phyloP scores from a whole-genome alignment of 495 filamentous ascomycete genomes.

The Xylaria palmicola region DNA sequence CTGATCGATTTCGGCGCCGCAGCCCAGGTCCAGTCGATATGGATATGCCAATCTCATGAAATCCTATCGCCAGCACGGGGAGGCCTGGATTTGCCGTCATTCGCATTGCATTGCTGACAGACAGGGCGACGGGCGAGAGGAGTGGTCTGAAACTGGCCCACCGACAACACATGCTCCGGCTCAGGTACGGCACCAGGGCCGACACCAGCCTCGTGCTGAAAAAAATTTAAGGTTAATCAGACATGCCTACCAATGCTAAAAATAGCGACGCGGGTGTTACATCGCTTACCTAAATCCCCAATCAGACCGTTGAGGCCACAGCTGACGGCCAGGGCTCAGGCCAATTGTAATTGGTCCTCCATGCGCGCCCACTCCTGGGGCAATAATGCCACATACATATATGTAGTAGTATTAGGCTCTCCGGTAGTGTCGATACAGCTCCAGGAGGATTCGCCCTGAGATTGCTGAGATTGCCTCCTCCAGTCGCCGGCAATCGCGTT shows the following conservation, averaged over 20 bases:
- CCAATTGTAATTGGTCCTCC: not conserved
- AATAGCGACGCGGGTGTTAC: slow-evolving; percentile 9
- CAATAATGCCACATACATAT: not conserved
- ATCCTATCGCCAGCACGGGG: not conserved
- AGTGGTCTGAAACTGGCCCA: slow-evolving; percentile 3
- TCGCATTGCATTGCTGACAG: slow-evolving; percentile 4
- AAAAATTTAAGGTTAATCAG: slow-evolving; percentile 11
- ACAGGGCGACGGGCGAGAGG: not conserved
- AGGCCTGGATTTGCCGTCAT: not conserved
- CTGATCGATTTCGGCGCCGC: too few species aligned
- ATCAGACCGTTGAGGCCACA: not conserved
- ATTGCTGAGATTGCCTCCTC: not conserved
- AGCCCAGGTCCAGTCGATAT: too few species aligned
- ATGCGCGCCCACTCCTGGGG: too few species aligned
- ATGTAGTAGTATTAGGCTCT: not conserved
- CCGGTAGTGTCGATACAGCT: not conserved
- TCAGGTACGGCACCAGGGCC: not conserved
- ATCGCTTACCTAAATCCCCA: slow-evolving; percentile 8
- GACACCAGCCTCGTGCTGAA: not conserved
- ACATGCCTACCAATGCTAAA: too few species aligned
- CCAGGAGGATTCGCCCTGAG: not conserved
- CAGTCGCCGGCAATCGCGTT: not conserved
- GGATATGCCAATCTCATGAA: too few species aligned
- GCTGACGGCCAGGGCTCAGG: not conserved
- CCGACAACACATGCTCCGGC: not conserved